A percentile compares a stretch with the other conserved stretches of the same genome.
phyloP scores from a whole-genome alignment of 73 alveolate species.

The Paramecium tetraurelia region DNA sequence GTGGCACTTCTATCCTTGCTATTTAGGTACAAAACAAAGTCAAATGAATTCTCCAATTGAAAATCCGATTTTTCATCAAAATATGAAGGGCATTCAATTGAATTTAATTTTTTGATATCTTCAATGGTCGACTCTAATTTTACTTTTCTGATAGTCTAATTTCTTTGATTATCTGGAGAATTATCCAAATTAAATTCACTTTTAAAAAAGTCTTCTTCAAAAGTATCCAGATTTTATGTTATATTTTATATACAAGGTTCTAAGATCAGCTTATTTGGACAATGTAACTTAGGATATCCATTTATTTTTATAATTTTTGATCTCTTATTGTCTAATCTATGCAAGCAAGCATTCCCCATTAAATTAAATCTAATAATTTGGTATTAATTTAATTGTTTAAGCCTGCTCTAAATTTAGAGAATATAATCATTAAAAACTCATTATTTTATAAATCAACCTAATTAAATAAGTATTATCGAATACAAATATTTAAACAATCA shows the following conservation, averaged over 20 bases:
- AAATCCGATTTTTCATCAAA: not conserved
- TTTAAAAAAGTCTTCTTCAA: not conserved
- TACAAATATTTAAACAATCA: not conserved
- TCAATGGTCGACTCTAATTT: not conserved
- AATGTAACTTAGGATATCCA: not conserved
- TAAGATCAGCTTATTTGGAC: not conserved
- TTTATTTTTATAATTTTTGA: not conserved
- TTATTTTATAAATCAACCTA: too few species aligned
- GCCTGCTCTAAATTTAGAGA: not conserved
- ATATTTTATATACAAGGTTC: not conserved
- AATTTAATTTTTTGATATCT: not conserved
- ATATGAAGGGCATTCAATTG: not conserved
- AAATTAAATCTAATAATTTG: not conserved
- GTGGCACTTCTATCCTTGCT: not conserved
- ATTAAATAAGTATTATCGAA: too few species aligned
- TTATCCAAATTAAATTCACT: not conserved
- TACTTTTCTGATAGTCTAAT: not conserved
- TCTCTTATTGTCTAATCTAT: not conserved
- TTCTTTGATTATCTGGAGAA: not conserved
- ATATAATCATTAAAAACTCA: not conserved
- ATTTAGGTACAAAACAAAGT: not conserved
- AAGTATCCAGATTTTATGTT: not conserved
- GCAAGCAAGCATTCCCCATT: not conserved
- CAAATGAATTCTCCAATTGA: not conserved
- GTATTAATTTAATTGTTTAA: not conserved